These are phyloP conservation scores for Aspergillus coremiiformis DNA, from an alignment of 495 filamentous ascomycete genomes.

Conservation along the genomic window DNA sequence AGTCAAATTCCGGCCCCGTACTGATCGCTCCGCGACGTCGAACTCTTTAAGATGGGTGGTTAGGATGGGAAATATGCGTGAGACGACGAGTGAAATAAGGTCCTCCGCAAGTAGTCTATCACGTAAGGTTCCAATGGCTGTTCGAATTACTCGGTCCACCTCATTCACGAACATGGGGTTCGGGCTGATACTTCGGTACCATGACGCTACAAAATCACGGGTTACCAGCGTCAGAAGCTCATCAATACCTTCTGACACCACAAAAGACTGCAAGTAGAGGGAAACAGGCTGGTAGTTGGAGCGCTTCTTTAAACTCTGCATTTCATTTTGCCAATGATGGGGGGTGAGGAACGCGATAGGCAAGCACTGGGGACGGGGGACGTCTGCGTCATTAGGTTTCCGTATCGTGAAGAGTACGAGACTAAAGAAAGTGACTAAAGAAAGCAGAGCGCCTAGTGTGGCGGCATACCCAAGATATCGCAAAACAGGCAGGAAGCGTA, in stretches of 20 bases:
- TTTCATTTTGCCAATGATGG: slow-evolving; percentile 61
- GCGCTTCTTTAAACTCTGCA: slow-evolving; percentile 47
- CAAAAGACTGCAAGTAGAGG: slow-evolving; percentile 70
- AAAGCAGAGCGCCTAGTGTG: slow-evolving; percentile 52
- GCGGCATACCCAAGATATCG: slow-evolving; percentile 79
- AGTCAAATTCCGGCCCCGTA: slow-evolving; percentile 80
- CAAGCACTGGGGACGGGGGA: slow-evolving; percentile 20
- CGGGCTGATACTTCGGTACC: slow-evolving; percentile 81
- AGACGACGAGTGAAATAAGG: slow-evolving; percentile 70
- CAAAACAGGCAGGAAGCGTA: slow-evolving; percentile 70
- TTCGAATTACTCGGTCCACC: slow-evolving; percentile 70
- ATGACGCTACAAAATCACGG: slow-evolving; percentile 79
- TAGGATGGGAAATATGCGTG: slow-evolving; percentile 76
- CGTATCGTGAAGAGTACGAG: slow-evolving; percentile 56
- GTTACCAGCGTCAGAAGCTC: slow-evolving; percentile 68
- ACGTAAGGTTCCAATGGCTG: slow-evolving; percentile 61
- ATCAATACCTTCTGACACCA: slow-evolving; percentile 75
- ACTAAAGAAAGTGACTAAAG: slow-evolving; percentile 44
- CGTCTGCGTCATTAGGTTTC: slow-evolving; percentile 29
- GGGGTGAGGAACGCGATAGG: slow-evolving; percentile 54
- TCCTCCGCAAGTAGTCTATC: slow-evolving; percentile 66
- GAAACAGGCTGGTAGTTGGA: slow-evolving; percentile 46
- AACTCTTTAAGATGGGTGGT: slow-evolving; percentile 90
- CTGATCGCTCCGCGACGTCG: slow-evolving; percentile 77
- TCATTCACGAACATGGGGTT: slow-evolving; percentile 75